phyloP scores from a whole-genome alignment of 2,329 filamentous ascomycete genomes.

The Exserohilum turcica region DNA sequence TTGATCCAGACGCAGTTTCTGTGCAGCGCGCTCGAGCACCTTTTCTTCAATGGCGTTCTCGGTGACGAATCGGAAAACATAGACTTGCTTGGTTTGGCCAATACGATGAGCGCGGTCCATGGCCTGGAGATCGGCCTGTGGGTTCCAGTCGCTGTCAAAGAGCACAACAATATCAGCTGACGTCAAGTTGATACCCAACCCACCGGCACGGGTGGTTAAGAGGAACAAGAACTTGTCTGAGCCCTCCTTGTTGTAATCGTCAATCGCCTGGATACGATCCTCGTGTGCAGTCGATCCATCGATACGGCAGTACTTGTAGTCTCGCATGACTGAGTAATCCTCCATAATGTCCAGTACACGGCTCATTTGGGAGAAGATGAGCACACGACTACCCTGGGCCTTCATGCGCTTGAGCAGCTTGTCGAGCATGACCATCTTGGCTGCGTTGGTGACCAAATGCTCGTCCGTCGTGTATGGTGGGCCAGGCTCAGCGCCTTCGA shows the following conservation, averaged over 20 bases:
- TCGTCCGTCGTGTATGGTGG: slow-evolving; percentile 98
- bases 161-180: slow-evolving; percentile 93
- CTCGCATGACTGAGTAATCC: slow-evolving; percentile 95
- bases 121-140: slow-evolving; percentile 95
- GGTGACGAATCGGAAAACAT: slow-evolving; percentile 95
- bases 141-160: slow-evolving; percentile 99
- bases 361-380: slow-evolving; percentile 99
- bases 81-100: slow-evolving; percentile 96
- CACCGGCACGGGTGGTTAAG: slow-evolving; percentile 92
- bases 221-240: slow-evolving; percentile 92
- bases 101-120: slow-evolving; percentile 99
- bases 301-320: slow-evolving; percentile 95
- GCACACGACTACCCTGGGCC: slow-evolving; percentile 86
- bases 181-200: slow-evolving; percentile 94
- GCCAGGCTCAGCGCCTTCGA: slow-evolving; percentile 95
- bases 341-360: slow-evolving; percentile 95
- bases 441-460: slow-evolving; percentile 89
- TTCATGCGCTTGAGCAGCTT: slow-evolving; percentile 84
- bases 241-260: slow-evolving; percentile 94
- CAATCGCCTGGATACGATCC: slow-evolving; percentile 95
- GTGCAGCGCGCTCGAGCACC: slow-evolving; percentile 92
- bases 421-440: slow-evolving; percentile 97
- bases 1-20: slow-evolving; percentile 95
- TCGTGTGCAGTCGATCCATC: slow-evolving; percentile 96
- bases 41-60: slow-evolving; percentile 99